phyloP scores from a whole-genome alignment of 1,284 basidiomycete genomes.

The Ceratobasidium sp. region DNA sequence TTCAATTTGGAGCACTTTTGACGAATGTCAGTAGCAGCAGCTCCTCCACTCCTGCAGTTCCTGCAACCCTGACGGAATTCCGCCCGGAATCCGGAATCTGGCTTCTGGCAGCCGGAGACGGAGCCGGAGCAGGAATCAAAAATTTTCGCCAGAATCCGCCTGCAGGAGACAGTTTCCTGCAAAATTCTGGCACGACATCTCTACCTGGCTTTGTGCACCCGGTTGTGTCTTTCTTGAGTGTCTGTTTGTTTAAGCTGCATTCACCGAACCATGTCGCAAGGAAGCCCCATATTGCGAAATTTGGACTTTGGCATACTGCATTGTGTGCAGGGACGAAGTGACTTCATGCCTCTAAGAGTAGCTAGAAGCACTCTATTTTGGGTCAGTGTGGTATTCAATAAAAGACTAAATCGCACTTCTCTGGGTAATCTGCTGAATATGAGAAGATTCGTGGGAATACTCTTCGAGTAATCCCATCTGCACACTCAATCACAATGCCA shows the following conservation, averaged over 20 bases:
- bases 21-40: too few species aligned
- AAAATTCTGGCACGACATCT: too few species aligned
- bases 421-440: conserved; percentile 54
- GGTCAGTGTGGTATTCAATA: not conserved
- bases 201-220: conserved; percentile 14
- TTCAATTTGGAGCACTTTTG: too few species aligned
- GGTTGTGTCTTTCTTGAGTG: not conserved
- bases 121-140: too few species aligned
- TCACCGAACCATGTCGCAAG: conserved; percentile 42
- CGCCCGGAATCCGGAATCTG: too few species aligned
- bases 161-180: too few species aligned
- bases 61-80: too few species aligned
- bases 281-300: conserved; percentile 32
- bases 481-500: conserved; percentile 49
- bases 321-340: conserved; percentile 40
- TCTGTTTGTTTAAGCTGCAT: not conserved
- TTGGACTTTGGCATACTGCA: conserved; percentile 27
- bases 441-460: conserved; percentile 51
- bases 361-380: not conserved
- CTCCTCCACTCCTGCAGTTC: too few species aligned
- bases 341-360: conserved; percentile 32
- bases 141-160: too few species aligned
- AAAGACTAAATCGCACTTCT: conserved; percentile 48
- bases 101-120: too few species aligned
- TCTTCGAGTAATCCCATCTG: conserved; percentile 48